Base-by-base conservation (phyloP, 1,284 basidiomycete species). In the Microbotryomycetes sp. region DNA sequence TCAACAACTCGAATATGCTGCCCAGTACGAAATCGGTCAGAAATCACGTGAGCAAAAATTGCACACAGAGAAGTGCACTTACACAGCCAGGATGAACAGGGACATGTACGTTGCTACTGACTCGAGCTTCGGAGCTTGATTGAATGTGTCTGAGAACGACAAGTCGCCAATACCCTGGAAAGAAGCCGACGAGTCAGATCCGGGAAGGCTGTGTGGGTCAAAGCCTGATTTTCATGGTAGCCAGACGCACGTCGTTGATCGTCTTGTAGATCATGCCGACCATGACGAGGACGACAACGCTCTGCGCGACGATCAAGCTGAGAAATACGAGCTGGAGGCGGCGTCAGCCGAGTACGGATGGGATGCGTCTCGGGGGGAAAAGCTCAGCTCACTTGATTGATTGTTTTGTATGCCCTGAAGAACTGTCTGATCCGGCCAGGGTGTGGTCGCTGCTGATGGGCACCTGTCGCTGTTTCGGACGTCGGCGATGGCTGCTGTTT, bases 1-100 rank as follows among this genome's bases (percentile, higher is more conserved):
- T 61, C 15, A 63, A 41, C 16, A 71, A 35, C 47, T 69, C 70
- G 46, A 71, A 71, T 13, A 65, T 52, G 15, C 62, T 64, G 41
- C 13, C 11, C 16, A 7, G 21, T 5, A 26, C 3, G 28, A 27
- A 31, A 29, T 27, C 16, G 11, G 21, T 57, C 28, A 23, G 30
- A 48, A 21, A 1, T 45, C 24, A 1, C 23, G 29, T 3, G n/a
- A 52, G 16, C 3, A 7, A 18, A 29, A 1, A 24, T 23, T 26
- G 7, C 21, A 21, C 9, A 9, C 15, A 3, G 41, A 16, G 48
- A 45, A 24, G 23, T 46, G 53, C 7, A 50, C 62, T 45, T 5
- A 64, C 63, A 64, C 67, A 21, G 67, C 67, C 29, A 68, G 58
- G 53, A 68, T 66, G 54, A 68, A 68, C 29, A 68, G 53, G 3